Evolutionary conservation across 2,329 filamentous ascomycete genomes (phyloP).

Genomic region (Colletotrichum salicis): DNA sequence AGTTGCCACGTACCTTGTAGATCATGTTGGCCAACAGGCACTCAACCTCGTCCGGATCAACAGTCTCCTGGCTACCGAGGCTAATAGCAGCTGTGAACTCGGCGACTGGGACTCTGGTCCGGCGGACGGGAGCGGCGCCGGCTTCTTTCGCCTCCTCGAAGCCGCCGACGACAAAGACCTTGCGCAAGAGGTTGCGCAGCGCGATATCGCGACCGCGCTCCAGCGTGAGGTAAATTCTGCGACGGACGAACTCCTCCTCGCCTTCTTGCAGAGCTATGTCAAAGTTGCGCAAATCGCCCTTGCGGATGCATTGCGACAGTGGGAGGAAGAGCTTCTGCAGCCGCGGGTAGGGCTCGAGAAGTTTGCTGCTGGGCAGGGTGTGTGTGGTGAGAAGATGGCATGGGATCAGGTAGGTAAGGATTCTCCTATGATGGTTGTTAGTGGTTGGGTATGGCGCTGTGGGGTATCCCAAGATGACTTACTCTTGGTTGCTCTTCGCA

Average conservation of each 20-base stretch:
- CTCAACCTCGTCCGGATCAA: slow-evolving; percentile 94
- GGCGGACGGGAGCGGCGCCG: slow-evolving; percentile 68
- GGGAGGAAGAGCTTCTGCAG: slow-evolving; percentile 83
- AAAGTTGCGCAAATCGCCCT: slow-evolving; percentile 84
- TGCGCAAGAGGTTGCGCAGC: slow-evolving; percentile 88
- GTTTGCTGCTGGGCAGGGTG: slow-evolving; percentile 76
- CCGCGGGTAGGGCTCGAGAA: slow-evolving; percentile 80
- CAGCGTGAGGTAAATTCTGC: slow-evolving; percentile 92
- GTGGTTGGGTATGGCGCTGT: not conserved
- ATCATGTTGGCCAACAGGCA: slow-evolving; percentile 96
- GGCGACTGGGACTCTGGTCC: slow-evolving; percentile 81
- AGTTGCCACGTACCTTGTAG: slow-evolving; percentile 79
- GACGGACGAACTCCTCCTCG: slow-evolving; percentile 92
- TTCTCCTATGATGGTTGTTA: slow-evolving; percentile 67
- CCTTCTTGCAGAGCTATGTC: slow-evolving; percentile 82
- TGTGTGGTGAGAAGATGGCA: slow-evolving; percentile 91
- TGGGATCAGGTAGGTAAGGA: slow-evolving; percentile 93
- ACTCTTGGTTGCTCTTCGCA: slow-evolving; percentile 84
- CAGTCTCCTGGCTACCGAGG: slow-evolving; percentile 72
- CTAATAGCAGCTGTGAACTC: slow-evolving; percentile 89
- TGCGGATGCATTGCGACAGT: slow-evolving; percentile 81
- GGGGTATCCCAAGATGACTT: slow-evolving; percentile 44
- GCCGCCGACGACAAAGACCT: slow-evolving; percentile 87
- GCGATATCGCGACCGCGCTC: slow-evolving; percentile 93
- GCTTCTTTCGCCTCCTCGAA: slow-evolving; percentile 81